Conservation (phyloP, 2,329 filamentous ascomycete species). For the Calonectria pseudoreteaudii region DNA sequence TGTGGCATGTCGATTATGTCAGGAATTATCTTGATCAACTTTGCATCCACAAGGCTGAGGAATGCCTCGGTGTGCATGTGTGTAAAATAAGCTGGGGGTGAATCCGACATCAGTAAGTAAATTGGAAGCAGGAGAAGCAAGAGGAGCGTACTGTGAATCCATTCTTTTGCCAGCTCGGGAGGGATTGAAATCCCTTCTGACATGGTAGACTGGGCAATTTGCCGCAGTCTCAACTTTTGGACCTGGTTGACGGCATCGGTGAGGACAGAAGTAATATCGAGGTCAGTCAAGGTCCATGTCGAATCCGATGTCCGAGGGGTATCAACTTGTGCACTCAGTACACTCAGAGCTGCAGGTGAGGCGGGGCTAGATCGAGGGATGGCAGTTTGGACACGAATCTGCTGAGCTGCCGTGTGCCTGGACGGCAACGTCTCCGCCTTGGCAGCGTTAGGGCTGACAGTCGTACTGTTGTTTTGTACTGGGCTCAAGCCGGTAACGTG, state of each 20-base stretch:
- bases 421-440: neutral
- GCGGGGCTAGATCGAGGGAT: slow-evolving; percentile 30
- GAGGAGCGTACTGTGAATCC: slow-evolving; percentile 9
- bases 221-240: slow-evolving; percentile 2
- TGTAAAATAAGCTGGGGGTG: neutral
- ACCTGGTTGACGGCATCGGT: slow-evolving; percentile 8
- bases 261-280: slow-evolving; percentile 8
- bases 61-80: slow-evolving; percentile 19
- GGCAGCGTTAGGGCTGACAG: neutral
- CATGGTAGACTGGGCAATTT: slow-evolving; percentile 3
- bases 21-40: slow-evolving; percentile 10
- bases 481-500: slow-evolving; percentile 19
- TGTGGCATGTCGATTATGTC: slow-evolving; percentile 41
- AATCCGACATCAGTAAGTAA: neutral
- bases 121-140: neutral
- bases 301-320: slow-evolving; percentile 18
- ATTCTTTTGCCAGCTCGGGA: slow-evolving; percentile 10
- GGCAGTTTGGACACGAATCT: neutral
- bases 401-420: neutral
- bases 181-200: slow-evolving; percentile 1
- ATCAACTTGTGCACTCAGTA: neutral
- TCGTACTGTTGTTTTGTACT: neutral
- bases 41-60: slow-evolving; percentile 8
- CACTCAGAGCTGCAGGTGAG: slow-evolving; percentile 26
- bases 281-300: neutral